Conservation (phyloP, 371 early-diverging fungal species). For the Syncephalastrum racemosum region DNA sequence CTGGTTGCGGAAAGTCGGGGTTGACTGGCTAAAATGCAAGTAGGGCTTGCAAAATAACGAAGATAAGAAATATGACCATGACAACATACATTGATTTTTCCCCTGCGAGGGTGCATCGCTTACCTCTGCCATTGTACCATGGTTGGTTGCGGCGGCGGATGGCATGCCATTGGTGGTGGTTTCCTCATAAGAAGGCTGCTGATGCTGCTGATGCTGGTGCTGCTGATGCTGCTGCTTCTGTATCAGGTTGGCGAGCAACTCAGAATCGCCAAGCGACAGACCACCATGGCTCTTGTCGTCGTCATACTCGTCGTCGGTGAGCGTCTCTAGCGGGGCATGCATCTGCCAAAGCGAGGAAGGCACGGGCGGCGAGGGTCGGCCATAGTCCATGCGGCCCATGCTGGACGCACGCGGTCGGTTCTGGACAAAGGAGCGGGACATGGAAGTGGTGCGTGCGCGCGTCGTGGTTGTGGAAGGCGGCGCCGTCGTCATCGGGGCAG, state of each 20-base stretch:
- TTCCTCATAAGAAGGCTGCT: slow-evolving; percentile 4
- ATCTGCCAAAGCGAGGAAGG: slow-evolving; percentile 40
- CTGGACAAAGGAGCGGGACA: slow-evolving; percentile 32
- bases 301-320: slow-evolving; percentile 36
- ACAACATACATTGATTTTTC: too few relatives aligned
- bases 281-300: background rate
- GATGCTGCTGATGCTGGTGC: slow-evolving; percentile 9
- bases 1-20: slow-evolving; percentile 30
- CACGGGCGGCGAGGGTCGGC: slow-evolving; percentile 26
- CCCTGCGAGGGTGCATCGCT: background rate
- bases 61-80: background rate
- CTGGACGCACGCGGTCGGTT: slow-evolving; percentile 63
- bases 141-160: slow-evolving; percentile 5
- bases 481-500: slow-evolving; percentile 8
- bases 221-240: slow-evolving; percentile 13
- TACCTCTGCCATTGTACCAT: slow-evolving; percentile 20
- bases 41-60: slow-evolving; percentile 25
- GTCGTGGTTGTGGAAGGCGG: slow-evolving; percentile 2
- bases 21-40: slow-evolving; percentile 35
- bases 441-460: slow-evolving; percentile 30
- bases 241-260: slow-evolving; percentile 48
- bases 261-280: slow-evolving; percentile 50
- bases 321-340: slow-evolving; percentile 44
- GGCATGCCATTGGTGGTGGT: slow-evolving; percentile 3
- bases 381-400: slow-evolving; percentile 58